Evolutionary conservation across 306 rosid genomes (phyloP).

Genomic region (Quercus robur): DNA sequence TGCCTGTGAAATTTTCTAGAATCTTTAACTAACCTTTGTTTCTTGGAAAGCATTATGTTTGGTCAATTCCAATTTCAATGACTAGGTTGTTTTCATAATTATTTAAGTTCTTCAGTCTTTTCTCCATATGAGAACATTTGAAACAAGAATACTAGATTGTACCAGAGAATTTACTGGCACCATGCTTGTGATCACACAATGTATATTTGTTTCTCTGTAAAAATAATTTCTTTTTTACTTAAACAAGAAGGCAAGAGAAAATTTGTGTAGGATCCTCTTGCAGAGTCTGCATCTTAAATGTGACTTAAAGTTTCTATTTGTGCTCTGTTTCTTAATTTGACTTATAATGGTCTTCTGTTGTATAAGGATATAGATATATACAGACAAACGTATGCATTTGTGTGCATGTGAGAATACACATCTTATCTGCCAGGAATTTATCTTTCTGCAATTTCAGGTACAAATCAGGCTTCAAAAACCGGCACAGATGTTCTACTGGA

Average conservation of each 20-base stretch:
- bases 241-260: not conserved
- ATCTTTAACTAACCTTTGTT: not conserved
- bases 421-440: not conserved
- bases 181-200: not conserved
- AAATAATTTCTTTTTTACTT: not conserved
- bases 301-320: not conserved
- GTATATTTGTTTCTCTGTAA: too few relatives aligned
- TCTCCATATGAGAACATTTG: not conserved
- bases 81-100: too few relatives aligned
- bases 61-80: not conserved
- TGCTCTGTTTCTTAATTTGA: not conserved
- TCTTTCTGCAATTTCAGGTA: slow-evolving; percentile 38
- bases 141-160: not conserved
- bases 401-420: slow-evolving; percentile 2
- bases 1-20: not conserved
- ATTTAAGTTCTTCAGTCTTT: too few relatives aligned
- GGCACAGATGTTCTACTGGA: slow-evolving; percentile 82
- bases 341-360: not conserved
- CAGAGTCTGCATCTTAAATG: not conserved
- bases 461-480: slow-evolving; percentile 47
- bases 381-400: not conserved
- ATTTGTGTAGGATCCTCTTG: not conserved
- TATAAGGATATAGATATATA: not conserved
- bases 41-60: not conserved
- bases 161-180: not conserved